A percentile compares a stretch with the other conserved stretches of the same genome.
phyloP scores from a whole-genome alignment of 257 asterid genomes.

The Solanum chiquidenum region DNA sequence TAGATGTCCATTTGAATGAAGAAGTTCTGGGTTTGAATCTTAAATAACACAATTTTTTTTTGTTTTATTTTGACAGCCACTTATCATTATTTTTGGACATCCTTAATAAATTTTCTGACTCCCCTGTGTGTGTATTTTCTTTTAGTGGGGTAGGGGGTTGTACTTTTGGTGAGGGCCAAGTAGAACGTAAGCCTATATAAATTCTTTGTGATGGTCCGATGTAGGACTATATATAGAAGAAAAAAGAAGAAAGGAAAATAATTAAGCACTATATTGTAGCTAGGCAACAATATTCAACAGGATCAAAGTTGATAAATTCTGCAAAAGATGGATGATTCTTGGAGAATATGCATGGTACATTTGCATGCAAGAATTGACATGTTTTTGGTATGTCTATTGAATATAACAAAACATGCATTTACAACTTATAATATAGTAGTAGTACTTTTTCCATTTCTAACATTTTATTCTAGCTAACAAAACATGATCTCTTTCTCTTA shows the following conservation, averaged over 20 bases:
- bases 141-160: neutral
- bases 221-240: neutral
- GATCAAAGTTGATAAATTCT: neutral
- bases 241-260: neutral
- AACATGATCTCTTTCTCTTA: neutral
- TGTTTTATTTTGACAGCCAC: too few species aligned
- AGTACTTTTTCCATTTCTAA: neutral
- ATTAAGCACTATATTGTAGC: too few species aligned
- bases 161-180: neutral
- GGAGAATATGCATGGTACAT: neutral
- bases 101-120: too few species aligned
- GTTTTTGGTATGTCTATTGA: too few species aligned
- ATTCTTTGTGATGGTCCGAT: neutral
- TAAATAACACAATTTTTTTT: too few species aligned
- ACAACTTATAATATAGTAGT: neutral
- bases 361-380: neutral
- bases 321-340: neutral
- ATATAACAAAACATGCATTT: neutral
- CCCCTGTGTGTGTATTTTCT: neutral
- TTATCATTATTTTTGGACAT: too few species aligned
- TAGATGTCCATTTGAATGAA: too few species aligned
- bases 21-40: too few species aligned
- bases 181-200: neutral
- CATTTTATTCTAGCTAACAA: neutral
- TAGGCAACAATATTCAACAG: neutral